These are phyloP conservation scores for Hyphodiscus sp. DNA, from an alignment of 2,329 filamentous ascomycete genomes.

Conservation along the genomic window DNA sequence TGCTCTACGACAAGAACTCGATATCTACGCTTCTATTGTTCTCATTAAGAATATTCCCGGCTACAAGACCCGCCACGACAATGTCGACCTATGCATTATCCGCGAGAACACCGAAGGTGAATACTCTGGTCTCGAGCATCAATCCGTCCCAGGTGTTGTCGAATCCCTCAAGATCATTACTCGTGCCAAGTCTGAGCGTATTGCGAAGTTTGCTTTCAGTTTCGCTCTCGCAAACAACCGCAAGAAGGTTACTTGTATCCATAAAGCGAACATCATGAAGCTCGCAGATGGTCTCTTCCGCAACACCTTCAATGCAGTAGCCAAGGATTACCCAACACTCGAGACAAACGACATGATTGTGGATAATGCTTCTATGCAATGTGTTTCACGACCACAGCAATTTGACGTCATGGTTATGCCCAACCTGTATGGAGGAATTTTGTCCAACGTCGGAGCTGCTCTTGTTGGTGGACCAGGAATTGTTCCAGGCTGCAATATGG, in stretches of 20 bases:
- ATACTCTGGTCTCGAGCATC: conserved; percentile 98
- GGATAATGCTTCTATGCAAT: conserved; percentile 99
- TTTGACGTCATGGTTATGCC: conserved; percentile 99
- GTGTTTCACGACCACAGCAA: conserved; percentile 90
- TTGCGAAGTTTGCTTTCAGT: conserved; percentile 96
- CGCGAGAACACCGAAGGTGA: conserved; percentile 99
- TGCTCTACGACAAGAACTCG: conserved; percentile 95
- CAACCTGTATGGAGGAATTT: conserved; percentile 96
- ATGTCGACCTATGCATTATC: conserved; percentile 98
- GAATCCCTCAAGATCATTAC: conserved; percentile 99
- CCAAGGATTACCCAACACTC: conserved; percentile 91
- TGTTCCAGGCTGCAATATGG: conserved; percentile 99
- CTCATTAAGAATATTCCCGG: conserved; percentile 99
- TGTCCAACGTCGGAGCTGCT: conserved; percentile 97
- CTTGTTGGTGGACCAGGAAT: conserved; percentile 96
- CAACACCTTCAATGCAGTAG: conserved; percentile 88
- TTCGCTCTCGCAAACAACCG: conserved; percentile 98
- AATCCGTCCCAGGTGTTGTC: conserved; percentile 91
- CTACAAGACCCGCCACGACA: conserved; percentile 93
- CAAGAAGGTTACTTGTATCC: conserved; percentile 99
- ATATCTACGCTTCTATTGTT: conserved; percentile 97
- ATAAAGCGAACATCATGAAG: conserved; percentile 99
- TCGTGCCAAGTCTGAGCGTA: conserved; percentile 96
- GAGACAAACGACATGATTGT: conserved; percentile 99
- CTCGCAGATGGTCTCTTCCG: conserved; percentile 97